A percentile compares a stretch with the other conserved stretches of the same genome.
These are phyloP conservation scores for Blastomyces emzantsi DNA, from an alignment of 2,329 filamentous ascomycete genomes.

Conservation along the genomic window DNA sequence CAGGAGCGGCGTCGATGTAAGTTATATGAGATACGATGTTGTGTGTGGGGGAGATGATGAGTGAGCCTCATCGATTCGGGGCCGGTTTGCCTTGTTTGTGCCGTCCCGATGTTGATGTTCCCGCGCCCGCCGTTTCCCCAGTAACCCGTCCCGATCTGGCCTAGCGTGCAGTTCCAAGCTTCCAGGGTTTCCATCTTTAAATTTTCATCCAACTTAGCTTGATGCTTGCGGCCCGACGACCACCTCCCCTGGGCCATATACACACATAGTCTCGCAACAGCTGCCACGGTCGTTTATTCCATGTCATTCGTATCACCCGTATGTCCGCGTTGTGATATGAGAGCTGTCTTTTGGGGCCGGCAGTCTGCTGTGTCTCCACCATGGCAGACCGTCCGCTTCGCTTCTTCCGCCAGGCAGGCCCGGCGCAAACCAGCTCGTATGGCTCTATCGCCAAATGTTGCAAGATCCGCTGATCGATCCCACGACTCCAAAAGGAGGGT, in stretches of 20 bases:
- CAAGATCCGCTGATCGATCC: slow-evolving; percentile 19
- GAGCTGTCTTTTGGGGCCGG: slow-evolving; percentile 13
- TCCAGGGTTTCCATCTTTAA: slow-evolving; percentile 8
- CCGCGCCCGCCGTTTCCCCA: slow-evolving; percentile 10
- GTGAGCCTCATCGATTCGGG: not conserved
- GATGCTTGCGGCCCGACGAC: not conserved
- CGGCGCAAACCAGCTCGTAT: slow-evolving; percentile 30
- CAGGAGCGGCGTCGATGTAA: slow-evolving; percentile 13
- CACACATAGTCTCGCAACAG: not conserved
- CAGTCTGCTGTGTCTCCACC: slow-evolving; percentile 12
- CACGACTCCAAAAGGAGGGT: slow-evolving; percentile 25
- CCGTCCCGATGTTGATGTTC: slow-evolving; percentile 13
- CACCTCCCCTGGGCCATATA: not conserved
- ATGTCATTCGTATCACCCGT: slow-evolving; percentile 18
- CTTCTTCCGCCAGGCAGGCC: slow-evolving; percentile 24
- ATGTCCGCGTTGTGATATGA: slow-evolving; percentile 29
- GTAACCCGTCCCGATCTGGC: slow-evolving; percentile 8
- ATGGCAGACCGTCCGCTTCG: slow-evolving; percentile 27
- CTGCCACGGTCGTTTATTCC: not conserved
- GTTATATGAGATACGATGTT: slow-evolving; percentile 1
- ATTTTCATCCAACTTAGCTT: slow-evolving; percentile 2
- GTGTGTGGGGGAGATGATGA: slow-evolving; percentile 9
- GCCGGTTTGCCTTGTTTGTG: not conserved
- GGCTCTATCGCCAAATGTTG: slow-evolving; percentile 33
- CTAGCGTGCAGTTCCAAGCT: not conserved